Evolutionary conservation across 257 asterid species (phyloP).

Genomic region (Salvia hispanica): DNA sequence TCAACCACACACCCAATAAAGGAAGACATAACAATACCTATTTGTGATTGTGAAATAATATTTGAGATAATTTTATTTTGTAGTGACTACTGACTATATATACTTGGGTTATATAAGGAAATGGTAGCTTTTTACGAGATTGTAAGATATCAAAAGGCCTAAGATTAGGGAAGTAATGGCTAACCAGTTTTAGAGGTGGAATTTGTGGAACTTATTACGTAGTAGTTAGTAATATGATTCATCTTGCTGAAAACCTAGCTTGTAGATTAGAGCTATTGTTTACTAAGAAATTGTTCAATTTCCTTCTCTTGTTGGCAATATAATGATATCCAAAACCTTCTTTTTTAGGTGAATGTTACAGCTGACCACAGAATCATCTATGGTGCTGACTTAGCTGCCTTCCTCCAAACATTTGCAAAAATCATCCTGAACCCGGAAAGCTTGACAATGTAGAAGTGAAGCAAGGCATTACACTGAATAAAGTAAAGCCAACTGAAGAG

Average conservation of each 20-base stretch:
- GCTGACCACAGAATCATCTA: conserved; percentile 84
- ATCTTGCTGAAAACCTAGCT: too few relatives aligned
- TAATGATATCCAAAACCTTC: background rate
- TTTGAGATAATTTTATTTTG: background rate
- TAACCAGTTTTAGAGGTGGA: too few relatives aligned
- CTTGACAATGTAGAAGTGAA: conserved; percentile 77
- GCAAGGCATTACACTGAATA: background rate
- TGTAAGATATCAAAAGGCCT: too few relatives aligned
- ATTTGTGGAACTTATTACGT: too few relatives aligned
- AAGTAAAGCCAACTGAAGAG: conserved; percentile 20
- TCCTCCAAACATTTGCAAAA: conserved; percentile 75
- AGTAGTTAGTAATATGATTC: too few relatives aligned
- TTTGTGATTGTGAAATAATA: background rate
- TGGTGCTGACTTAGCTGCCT: conserved; percentile 87
- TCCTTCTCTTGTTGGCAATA: too few relatives aligned
- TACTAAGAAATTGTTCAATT: too few relatives aligned
- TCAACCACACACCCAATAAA: background rate
- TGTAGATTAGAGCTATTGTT: too few relatives aligned
- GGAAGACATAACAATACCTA: background rate
- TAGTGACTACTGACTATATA: background rate
- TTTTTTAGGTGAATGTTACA: conserved; percentile 77
- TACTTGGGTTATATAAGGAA: background rate
- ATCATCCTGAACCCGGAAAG: conserved; percentile 76
- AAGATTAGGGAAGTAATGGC: too few relatives aligned
- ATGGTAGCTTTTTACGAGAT: too few relatives aligned